phyloP scores from a whole-genome alignment of 306 rosid species.

The Neltuma alba region DNA sequence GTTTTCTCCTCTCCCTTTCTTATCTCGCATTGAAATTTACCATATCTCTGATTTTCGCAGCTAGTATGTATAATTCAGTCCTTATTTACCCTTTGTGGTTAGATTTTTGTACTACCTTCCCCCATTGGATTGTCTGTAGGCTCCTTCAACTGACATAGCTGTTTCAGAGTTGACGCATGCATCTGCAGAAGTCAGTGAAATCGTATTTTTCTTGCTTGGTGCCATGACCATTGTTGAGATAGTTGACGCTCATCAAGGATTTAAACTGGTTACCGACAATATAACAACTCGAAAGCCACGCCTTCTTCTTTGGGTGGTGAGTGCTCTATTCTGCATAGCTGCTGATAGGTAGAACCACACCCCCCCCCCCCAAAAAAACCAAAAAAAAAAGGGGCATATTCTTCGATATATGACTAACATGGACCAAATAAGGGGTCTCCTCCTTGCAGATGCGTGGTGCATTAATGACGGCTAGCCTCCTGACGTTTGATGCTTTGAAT shows the following conservation, averaged over 20 bases:
- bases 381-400: not conserved
- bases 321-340: slow-evolving; percentile 41
- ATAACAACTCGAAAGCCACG: slow-evolving; percentile 91
- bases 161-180: slow-evolving; percentile 85
- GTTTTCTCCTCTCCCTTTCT: not conserved
- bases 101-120: slow-evolving; percentile 10
- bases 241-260: slow-evolving; percentile 95
- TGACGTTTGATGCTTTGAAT: not conserved
- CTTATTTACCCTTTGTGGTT: slow-evolving; percentile 4
- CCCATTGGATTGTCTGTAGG: slow-evolving; percentile 50
- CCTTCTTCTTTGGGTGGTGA: slow-evolving; percentile 96
- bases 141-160: slow-evolving; percentile 93
- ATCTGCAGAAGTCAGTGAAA: slow-evolving; percentile 92
- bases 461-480: not conserved
- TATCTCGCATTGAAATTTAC: not conserved
- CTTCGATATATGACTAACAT: slow-evolving; percentile 20
- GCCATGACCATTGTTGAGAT: slow-evolving; percentile 98
- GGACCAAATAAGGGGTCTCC: slow-evolving; percentile 4
- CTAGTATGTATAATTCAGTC: slow-evolving; percentile 4
- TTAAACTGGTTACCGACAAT: slow-evolving; percentile 91
- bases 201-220: slow-evolving; percentile 94
- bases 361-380: not conserved
- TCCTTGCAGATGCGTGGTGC: not conserved
- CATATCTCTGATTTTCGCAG: not conserved
- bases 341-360: slow-evolving; percentile 10